Conservation (phyloP, 2,329 filamentous ascomycete species). For the Aspergillus niger region DNA sequence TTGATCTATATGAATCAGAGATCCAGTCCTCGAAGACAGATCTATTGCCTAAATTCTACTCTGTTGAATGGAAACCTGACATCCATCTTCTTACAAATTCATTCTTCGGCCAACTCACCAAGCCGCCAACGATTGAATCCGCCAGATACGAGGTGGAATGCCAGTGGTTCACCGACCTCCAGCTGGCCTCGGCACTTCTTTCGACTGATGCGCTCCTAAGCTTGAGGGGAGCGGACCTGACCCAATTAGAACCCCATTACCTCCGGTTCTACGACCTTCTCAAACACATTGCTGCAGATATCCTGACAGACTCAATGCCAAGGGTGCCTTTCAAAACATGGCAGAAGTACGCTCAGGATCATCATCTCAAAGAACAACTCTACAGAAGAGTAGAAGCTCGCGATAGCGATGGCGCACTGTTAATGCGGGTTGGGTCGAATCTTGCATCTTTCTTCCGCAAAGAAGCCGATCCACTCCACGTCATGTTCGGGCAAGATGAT, state of each 20-base stretch:
- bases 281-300: conserved; percentile 20
- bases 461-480: conserved; percentile 33
- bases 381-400: conserved; percentile 24
- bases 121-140: background rate
- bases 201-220: conserved; percentile 27
- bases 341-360: conserved; percentile 20
- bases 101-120: background rate
- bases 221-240: conserved; percentile 7
- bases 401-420: conserved; percentile 34
- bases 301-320: conserved; percentile 25
- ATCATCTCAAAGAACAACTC: conserved; percentile 25
- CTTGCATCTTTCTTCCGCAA: conserved; percentile 30
- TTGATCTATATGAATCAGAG: background rate
- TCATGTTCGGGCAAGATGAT: conserved; percentile 38
- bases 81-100: too few species aligned
- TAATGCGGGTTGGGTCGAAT: conserved; percentile 34
- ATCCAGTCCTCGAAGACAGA: background rate
- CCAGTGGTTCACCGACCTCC: conserved; percentile 28
- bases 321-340: conserved; percentile 28
- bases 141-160: conserved; percentile 12
- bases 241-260: conserved; percentile 28
- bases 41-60: background rate
- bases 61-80: conserved; percentile 32
- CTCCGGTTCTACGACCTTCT: conserved; percentile 35
- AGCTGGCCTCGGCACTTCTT: conserved; percentile 33